Conservation (phyloP, 441 rosid species). For the Eutrema salsugineum region DNA sequence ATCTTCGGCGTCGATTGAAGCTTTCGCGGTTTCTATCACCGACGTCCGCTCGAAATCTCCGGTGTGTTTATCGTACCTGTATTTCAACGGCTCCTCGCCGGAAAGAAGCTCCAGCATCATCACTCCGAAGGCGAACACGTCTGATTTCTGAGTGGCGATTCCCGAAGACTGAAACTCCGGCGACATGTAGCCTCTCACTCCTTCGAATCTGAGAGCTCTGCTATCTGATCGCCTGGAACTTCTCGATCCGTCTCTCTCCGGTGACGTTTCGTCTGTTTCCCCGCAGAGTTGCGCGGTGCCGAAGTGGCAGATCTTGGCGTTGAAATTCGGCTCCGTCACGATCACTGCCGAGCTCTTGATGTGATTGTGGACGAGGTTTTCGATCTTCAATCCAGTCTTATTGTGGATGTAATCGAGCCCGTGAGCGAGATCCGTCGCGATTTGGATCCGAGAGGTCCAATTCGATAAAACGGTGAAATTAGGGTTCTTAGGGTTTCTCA, state of each 20-base stretch:
- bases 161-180: conserved; percentile 61
- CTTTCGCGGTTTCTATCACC: conserved; percentile 53
- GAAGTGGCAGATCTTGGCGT: conserved; percentile 72
- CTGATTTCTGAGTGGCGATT: conserved; percentile 62
- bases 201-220: conserved; percentile 49
- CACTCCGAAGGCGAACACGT: conserved; percentile 73
- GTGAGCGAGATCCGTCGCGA: conserved; percentile 75
- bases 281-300: conserved; percentile 80
- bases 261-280: conserved; percentile 41
- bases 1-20: conserved; percentile 33
- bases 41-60: conserved; percentile 54
- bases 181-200: conserved; percentile 78
- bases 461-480: conserved; percentile 61
- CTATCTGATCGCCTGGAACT: conserved; percentile 38
- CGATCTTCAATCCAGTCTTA: conserved; percentile 55
- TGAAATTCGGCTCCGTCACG: conserved; percentile 61
- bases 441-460: conserved; percentile 77
- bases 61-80: conserved; percentile 38
- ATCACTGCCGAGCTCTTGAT: conserved; percentile 62
- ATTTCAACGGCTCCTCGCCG: conserved; percentile 74
- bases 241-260: neutral
- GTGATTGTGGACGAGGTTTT: conserved; percentile 61
- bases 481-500: conserved; percentile 58
- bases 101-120: conserved; percentile 68
- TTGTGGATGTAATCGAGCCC: conserved; percentile 87